Conservation (phyloP, 345 rosid genomes). For the Boechera divaricarpa region DNA sequence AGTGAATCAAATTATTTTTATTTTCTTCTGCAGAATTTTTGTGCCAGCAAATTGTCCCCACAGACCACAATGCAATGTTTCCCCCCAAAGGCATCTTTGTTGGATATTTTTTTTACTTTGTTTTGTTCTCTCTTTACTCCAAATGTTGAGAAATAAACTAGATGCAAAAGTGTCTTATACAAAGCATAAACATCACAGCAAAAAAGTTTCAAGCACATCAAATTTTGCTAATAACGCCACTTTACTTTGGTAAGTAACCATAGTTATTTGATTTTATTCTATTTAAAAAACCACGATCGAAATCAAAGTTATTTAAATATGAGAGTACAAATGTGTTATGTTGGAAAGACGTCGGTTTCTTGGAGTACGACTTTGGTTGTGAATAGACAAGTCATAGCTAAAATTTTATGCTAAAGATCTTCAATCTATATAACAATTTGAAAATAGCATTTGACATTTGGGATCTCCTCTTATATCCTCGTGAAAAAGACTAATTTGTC, state of each 20-base stretch:
- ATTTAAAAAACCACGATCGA: not conserved
- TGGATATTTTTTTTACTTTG: constrained; percentile 16
- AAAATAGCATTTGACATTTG: constrained; percentile 9
- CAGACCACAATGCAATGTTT: constrained; percentile 39
- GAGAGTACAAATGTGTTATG: not conserved
- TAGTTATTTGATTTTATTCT: not conserved
- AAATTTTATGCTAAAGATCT: not conserved
- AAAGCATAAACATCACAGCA: not conserved
- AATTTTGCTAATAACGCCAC: not conserved
- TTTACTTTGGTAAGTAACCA: not conserved
- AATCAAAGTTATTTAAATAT: not conserved
- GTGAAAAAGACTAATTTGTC: constrained; percentile 13
- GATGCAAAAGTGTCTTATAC: not conserved
- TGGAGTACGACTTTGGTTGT: not conserved
- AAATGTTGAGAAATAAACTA: not conserved
- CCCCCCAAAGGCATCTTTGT: constrained; percentile 30
- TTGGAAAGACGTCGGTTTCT: not conserved
- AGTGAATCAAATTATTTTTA: constrained; percentile 24
- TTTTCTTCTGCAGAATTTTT: constrained; percentile 19
- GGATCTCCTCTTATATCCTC: constrained; percentile 16
- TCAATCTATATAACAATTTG: not conserved
- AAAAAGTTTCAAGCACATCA: not conserved
- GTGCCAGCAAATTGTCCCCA: constrained; percentile 41
- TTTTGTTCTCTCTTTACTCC: constrained; percentile 6
- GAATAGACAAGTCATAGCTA: constrained; percentile 15